Evolutionary conservation across 202 grass and related monocot genomes (phyloP), one percentile per base, ranked within the genome.

Genomic region (Cymbopogon flexuosus): DNA sequence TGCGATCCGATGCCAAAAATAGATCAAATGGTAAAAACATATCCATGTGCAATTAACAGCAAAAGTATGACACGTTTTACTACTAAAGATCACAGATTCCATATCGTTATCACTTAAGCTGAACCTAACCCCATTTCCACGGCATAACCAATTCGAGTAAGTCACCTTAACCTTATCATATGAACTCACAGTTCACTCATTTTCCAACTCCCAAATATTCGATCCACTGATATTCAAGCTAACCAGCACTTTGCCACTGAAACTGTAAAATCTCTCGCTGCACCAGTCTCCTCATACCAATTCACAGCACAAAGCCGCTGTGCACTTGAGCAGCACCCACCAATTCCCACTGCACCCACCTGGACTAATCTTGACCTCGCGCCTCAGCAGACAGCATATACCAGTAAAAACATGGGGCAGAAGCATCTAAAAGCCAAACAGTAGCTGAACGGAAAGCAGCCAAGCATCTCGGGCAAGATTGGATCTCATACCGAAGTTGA

Each of bases 401-500:
- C 6, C 19, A 45, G 37, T 37, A 9, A 72, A 33, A 56, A 47
- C 77, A 81, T 66, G 29, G 16, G 59, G 49, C 65, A 14, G 16
- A 85, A 62, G 49, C 65, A 77, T 77, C 65, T 5, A 51, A 69
- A 22, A 18, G 79, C 12, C 49, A 65, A 70, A 35, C 43, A 63
- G 8, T 30, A 42, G 65, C 22, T 41, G 65, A 70, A 2, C 36
- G 58, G 41, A 52, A 16, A 63, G 80, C 7, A 57, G 63, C 34
- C 34, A 27, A 83, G 11, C 66, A 81, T 80, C 36, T 54, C 30
- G 39, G 34, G 40, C 79, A 78, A 82, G 74, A 82, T 86, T 74
- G 91, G 90, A 93, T 93, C 93, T 89, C 77, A 24, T 69, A 97
- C 93, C 93, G 12, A 97, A 97, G 79, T 54, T 97, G 87, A 97